Evolutionary conservation across 495 filamentous ascomycete species (phyloP), one percentile per base, ranked within the genome.

Genomic region (Neurospora tetrasperma): DNA sequence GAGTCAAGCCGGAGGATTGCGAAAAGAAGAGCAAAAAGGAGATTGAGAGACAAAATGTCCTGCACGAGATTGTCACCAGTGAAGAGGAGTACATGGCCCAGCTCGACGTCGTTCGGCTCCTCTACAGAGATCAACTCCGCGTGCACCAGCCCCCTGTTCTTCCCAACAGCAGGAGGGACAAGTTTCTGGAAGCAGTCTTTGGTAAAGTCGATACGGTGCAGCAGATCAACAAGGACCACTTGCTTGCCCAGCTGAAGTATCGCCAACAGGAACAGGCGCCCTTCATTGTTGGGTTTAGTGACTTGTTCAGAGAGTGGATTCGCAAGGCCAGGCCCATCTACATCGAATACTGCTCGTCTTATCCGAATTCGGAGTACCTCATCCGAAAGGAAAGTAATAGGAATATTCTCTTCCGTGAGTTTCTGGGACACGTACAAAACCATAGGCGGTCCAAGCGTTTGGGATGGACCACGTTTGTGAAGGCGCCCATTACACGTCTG

Each of bases 221-320:
- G 75, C 89, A 90, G 73, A 94, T 94, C 76, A 98, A 98, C 76
- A 95, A 96, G 77, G 95, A 98, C 71, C 90, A 93, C 82, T 87
- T 99, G n/a, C 83, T 99, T 16, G 91, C 96, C 3, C 96, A 98
- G 80, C 86, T 99, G 75, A 98, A 98, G 75, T 99, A 98, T 78
- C 91, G 96, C 41, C 96, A 99, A 80, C 92, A 95, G 76, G 96
- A 98, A 78, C 94, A 99, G 80, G 96, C 96, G 0, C 96, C 96
- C 0, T 98, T 93, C 86, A 90, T 99, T 73, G 86, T 88, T 62
- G 96, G 96, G 10, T 97, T 98, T 81, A 97, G 94, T 78, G 96
- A 98, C 75, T 94, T 99, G 71, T 99, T 99, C 84, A 86, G 96
- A 73, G 96, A 99, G 82, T 99, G 96, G 96, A 97, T 99, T 76